phyloP scores from a whole-genome alignment of 1,284 basidiomycete genomes.

The Tilletia indica region DNA sequence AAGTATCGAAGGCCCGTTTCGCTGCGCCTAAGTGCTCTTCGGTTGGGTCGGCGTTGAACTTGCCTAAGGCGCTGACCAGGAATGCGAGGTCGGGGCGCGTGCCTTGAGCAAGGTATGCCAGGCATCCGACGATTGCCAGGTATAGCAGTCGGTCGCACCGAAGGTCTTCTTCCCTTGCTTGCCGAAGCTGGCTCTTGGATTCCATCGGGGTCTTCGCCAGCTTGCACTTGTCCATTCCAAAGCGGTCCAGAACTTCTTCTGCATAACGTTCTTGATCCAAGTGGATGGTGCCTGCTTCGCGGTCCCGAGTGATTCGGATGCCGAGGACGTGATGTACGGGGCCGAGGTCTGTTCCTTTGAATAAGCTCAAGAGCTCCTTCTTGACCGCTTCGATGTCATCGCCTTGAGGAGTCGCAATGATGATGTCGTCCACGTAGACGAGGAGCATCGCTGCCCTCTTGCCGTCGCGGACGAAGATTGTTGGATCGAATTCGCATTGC shows the following conservation, averaged over 20 bases:
- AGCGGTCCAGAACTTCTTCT: not conserved
- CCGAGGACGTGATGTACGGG: not conserved
- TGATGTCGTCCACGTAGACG: conserved; percentile 11
- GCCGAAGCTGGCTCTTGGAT: not conserved
- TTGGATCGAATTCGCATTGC: not conserved
- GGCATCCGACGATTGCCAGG: not conserved
- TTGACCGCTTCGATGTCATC: not conserved
- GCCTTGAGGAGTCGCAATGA: not conserved
- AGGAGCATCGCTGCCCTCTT: not conserved
- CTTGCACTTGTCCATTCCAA: not conserved
- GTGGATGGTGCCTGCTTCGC: not conserved
- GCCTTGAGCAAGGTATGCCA: not conserved
- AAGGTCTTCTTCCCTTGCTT: not conserved
- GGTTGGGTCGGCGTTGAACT: conserved; percentile 1
- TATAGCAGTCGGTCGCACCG: not conserved
- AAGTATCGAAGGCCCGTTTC: conserved; percentile 5
- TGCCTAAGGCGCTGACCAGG: not conserved
- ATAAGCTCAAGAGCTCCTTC: not conserved
- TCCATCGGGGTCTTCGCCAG: not conserved
- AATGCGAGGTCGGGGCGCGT: conserved; percentile 15
- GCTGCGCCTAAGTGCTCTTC: not conserved
- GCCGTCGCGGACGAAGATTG: not conserved
- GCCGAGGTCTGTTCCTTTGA: conserved; percentile 7
- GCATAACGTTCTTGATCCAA: conserved; percentile 8
- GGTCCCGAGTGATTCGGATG: not conserved